A percentile compares a stretch with the other conserved stretches of the same genome.
Evolutionary conservation across 169 alveolate genomes (phyloP).

Genomic region (Eimeria mitis): DNA sequence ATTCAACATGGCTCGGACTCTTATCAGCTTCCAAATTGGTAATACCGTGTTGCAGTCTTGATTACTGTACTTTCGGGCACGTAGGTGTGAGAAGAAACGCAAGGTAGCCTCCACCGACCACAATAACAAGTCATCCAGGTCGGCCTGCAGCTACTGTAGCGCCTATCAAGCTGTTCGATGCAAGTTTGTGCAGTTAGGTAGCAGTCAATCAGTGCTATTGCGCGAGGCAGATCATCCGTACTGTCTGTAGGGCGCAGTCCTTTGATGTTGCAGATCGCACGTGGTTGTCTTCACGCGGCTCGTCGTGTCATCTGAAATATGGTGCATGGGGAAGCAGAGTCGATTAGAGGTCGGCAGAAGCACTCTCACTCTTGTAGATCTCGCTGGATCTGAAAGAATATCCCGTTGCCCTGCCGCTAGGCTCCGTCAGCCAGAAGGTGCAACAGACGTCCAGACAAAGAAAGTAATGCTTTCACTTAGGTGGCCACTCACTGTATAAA

Average conservation of each 20-base stretch:
- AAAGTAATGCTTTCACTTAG: constrained; percentile 6
- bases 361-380: constrained; percentile 62
- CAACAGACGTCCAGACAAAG: constrained; percentile 54
- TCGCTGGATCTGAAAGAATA: constrained; percentile 64
- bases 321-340: constrained; percentile 51
- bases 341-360: constrained; percentile 54
- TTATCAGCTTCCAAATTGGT: neutral
- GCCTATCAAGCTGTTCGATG: too few relatives aligned
- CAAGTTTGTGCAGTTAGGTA: neutral
- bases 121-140: constrained; percentile 60
- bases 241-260: neutral
- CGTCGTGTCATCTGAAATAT: constrained; percentile 18
- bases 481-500: neutral
- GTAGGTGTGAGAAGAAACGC: constrained; percentile 66
- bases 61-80: neutral
- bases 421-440: constrained; percentile 75
- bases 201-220: neutral
- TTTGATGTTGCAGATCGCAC: constrained; percentile 53
- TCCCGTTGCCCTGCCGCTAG: constrained; percentile 71
- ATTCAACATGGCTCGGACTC: neutral
- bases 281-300: constrained; percentile 65
- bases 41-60: neutral
- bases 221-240: neutral
- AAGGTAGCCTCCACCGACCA: constrained; percentile 66
- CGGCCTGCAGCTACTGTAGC: neutral